These are phyloP conservation scores for Fusarium sp. DNA, from an alignment of 2,329 filamentous ascomycete species.

Conservation along the genomic window DNA sequence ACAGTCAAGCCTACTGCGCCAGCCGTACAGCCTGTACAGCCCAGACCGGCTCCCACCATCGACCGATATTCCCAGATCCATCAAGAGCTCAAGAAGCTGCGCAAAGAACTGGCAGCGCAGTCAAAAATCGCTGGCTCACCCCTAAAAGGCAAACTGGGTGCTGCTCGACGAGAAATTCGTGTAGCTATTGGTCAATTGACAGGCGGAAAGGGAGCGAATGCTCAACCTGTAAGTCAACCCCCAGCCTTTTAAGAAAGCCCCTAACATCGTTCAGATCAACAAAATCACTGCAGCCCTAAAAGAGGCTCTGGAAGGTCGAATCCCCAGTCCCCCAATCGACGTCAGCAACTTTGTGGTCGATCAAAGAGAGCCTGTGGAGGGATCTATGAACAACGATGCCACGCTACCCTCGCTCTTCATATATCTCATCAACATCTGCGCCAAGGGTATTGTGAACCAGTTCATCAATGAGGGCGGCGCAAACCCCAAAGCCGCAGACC, in stretches of 20 bases:
- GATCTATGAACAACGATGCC: constrained; percentile 64
- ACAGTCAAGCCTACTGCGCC: constrained; percentile 28
- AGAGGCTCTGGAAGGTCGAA: constrained; percentile 64
- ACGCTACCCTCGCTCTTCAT: constrained; percentile 75
- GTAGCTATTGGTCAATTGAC: constrained; percentile 81
- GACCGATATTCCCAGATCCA: constrained; percentile 72
- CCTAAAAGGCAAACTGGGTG: constrained; percentile 76
- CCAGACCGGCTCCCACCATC: constrained; percentile 26
- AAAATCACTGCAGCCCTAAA: constrained; percentile 61
- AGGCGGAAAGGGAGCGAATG: constrained; percentile 73
- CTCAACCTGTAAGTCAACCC: constrained; percentile 53
- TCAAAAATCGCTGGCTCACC: constrained; percentile 60
- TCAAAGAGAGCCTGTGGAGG: constrained; percentile 62
- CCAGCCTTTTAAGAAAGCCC: neutral
- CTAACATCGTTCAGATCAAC: constrained; percentile 50
- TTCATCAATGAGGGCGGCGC: constrained; percentile 76
- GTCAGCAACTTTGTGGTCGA: constrained; percentile 66
- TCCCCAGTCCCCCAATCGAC: constrained; percentile 67
- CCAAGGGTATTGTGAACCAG: constrained; percentile 79
- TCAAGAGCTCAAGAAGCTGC: constrained; percentile 73
- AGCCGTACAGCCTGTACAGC: constrained; percentile 21
- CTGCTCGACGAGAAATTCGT: constrained; percentile 78
- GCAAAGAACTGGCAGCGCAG: constrained; percentile 73
- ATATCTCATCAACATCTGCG: constrained; percentile 81
- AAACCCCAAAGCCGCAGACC: constrained; percentile 76